Conservation (phyloP, 2,329 filamentous ascomycete genomes). For the Colletotrichum abscissum region DNA sequence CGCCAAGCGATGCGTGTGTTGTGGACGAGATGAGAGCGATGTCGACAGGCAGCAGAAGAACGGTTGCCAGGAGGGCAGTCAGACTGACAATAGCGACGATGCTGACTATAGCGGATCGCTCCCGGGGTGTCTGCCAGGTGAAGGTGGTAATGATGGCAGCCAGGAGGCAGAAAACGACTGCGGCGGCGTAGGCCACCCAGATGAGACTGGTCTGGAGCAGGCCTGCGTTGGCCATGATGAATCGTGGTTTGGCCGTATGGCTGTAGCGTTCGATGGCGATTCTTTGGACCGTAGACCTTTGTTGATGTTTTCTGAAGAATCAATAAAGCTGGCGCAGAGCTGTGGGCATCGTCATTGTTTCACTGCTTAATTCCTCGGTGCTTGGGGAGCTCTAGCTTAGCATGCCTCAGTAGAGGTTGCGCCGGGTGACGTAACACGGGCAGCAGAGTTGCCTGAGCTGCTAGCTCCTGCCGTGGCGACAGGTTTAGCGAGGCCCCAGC, state of each 20-base stretch:
- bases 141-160: constrained; percentile 89
- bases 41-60: constrained; percentile 93
- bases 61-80: constrained; percentile 88
- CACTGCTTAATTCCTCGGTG: constrained; percentile 13
- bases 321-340: background rate
- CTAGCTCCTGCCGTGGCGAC: background rate
- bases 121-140: constrained; percentile 89
- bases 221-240: constrained; percentile 56
- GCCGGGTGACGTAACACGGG: constrained; percentile 8
- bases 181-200: constrained; percentile 92
- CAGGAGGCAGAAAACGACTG: constrained; percentile 79
- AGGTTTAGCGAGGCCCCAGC: background rate
- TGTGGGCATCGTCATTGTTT: constrained; percentile 26
- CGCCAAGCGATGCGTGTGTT: constrained; percentile 77
- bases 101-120: constrained; percentile 85
- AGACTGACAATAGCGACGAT: constrained; percentile 88
- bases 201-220: constrained; percentile 90
- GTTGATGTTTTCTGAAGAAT: constrained; percentile 13
- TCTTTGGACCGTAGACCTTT: background rate
- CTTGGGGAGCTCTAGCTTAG: constrained; percentile 24
- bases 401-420: constrained; percentile 17
- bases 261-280: background rate
- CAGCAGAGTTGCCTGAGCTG: background rate
- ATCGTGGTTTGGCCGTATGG: background rate
- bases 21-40: constrained; percentile 95